A percentile compares a stretch with the other conserved stretches of the same genome.
phyloP scores from a whole-genome alignment of 2,329 filamentous ascomycete species.

The Chaetothyriales sp. region DNA sequence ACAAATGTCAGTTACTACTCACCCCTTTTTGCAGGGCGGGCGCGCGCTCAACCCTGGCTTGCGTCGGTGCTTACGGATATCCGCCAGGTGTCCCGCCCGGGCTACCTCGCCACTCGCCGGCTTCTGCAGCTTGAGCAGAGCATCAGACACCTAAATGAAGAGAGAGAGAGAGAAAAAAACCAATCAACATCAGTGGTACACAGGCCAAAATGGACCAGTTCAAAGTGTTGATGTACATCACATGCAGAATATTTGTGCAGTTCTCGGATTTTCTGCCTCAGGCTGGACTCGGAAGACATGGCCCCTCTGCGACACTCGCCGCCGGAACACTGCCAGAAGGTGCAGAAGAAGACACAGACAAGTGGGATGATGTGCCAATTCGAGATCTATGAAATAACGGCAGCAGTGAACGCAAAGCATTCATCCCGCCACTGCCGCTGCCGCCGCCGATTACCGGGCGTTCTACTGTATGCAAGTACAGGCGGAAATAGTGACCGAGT shows the following conservation, averaged over 20 bases:
- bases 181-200: too few relatives aligned
- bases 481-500: too few relatives aligned
- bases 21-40: too few relatives aligned
- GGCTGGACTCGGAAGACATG: constrained; percentile 5
- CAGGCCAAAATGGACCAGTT: not conserved
- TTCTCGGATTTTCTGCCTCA: constrained; percentile 23
- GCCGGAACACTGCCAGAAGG: not conserved
- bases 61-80: constrained; percentile 27
- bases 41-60: not conserved
- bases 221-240: constrained; percentile 26
- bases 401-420: too few relatives aligned
- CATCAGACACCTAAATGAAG: constrained; percentile 47
- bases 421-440: too few relatives aligned
- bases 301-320: not conserved
- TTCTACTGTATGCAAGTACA: too few relatives aligned
- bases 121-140: constrained; percentile 50
- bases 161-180: too few relatives aligned
- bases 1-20: too few relatives aligned
- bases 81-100: constrained; percentile 51
- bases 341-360: not conserved
- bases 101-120: constrained; percentile 31
- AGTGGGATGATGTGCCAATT: not conserved
- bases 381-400: not conserved
- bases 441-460: not conserved
- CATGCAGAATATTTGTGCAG: constrained; percentile 27